These are phyloP conservation scores for Leccinum longicurvipes DNA, from an alignment of 768 basidiomycete genomes.

Conservation along the genomic window DNA sequence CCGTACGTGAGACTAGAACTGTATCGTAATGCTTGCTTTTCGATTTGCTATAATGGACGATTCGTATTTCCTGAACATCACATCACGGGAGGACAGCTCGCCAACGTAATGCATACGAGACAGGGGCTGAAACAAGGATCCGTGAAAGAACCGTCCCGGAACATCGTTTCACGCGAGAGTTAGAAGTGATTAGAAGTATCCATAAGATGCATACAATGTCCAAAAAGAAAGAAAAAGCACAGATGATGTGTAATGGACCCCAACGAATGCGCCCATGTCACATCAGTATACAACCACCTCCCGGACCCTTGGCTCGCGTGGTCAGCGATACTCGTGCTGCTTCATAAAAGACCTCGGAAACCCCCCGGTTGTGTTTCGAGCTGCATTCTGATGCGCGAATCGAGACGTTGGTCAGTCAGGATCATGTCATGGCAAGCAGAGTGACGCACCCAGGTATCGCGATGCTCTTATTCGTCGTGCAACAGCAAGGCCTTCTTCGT, in stretches of 20 bases:
- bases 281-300: conserved; percentile 57
- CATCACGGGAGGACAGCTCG: not conserved
- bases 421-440: not conserved
- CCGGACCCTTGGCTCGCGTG: conserved; percentile 66
- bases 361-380: conserved; percentile 94
- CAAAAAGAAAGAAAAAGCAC: conserved; percentile 2
- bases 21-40: conserved; percentile 27
- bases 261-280: conserved; percentile 31
- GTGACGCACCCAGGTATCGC: conserved; percentile 80
- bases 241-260: not conserved
- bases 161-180: not conserved
- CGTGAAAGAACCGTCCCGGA: not conserved
- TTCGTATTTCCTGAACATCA: conserved; percentile 3
- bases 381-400: conserved; percentile 90
- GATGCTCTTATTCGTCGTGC: conserved; percentile 89
- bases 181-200: conserved; percentile 19
- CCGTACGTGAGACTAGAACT: conserved; percentile 7
- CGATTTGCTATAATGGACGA: conserved; percentile 26
- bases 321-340: conserved; percentile 81
- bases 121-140: not conserved
- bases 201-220: conserved; percentile 18
- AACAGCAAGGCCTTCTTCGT: conserved; percentile 88
- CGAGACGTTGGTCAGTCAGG: not conserved
- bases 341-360: conserved; percentile 90
- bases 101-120: conserved; percentile 16